Base-by-base conservation (phyloP, 768 basidiomycete genomes). In the Boletus coccyginus region DNA sequence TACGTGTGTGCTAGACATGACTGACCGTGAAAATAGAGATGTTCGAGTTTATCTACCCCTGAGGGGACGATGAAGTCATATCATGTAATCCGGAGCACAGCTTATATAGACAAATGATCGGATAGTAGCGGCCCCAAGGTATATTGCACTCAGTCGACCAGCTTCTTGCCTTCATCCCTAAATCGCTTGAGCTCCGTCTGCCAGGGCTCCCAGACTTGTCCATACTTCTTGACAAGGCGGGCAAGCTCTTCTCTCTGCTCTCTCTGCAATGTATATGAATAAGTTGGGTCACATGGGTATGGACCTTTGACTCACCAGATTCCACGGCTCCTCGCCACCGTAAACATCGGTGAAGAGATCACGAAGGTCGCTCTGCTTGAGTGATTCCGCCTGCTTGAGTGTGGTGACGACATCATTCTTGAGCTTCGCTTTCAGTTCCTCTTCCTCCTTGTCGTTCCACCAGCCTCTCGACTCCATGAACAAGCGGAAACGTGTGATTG, bases 291-390 rank as follows among this genome's bases (percentile, higher is more conserved):
- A 31, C 2, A n/a, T 21, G 10, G 0, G 21, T 3, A 40, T 14
- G 21, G 8, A 33, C 2, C 50, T n/a, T 19, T 13, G 46, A 79
- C 92, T 67, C 67, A 91, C 92, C 61, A 93, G 73, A 65, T 90
- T 90, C 88, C 87, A 90, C 1, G 90, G 90, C 65, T 88, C 82
- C 61, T 91, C 84, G 4, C 90, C 92, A 24, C 83, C 91, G 69
- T 94, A 96, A 10, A 96, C 85, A 60, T 96, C 93, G 9, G 82
- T 86, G 70, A 95, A 95, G 65, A 95, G 73, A 69, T 92, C 84
- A 21, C 83, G 79, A n/a, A 98, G 73, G 66, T 87, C 83, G 46
- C 81, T 77, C 36, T 86, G 81, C 63, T 82, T 84, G 55, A 88
- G 69, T 41, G 75, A 74, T 70, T 97, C 94, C 0, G 90, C 90